phyloP scores from a whole-genome alignment of 495 filamentous ascomycete species.

The Durotheca rogersii region DNA sequence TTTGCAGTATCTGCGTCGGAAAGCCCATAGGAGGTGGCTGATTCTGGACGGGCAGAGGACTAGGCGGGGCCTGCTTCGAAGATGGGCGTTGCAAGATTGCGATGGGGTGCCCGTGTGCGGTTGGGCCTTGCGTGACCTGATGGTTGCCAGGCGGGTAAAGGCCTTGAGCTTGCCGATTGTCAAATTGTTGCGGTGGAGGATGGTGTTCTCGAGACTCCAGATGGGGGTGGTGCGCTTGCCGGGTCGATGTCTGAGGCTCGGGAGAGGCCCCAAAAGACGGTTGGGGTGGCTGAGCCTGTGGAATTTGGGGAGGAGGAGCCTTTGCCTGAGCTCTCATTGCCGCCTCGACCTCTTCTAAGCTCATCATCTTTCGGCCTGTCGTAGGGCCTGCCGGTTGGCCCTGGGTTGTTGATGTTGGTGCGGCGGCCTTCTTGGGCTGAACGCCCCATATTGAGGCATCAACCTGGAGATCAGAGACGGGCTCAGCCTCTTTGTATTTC shows the following conservation, averaged over 20 bases:
- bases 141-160: conserved; percentile 30
- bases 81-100: conserved; percentile 50
- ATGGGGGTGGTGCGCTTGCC: conserved; percentile 27
- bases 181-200: conserved; percentile 29
- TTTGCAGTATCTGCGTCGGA: conserved; percentile 59
- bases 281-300: conserved; percentile 33
- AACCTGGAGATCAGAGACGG: conserved; percentile 80
- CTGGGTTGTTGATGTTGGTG: conserved; percentile 32
- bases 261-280: conserved; percentile 19
- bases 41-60: conserved; percentile 39
- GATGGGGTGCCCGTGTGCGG: conserved; percentile 44
- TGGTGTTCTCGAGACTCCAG: conserved; percentile 30
- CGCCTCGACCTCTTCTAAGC: conserved; percentile 94
- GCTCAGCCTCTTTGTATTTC: conserved; percentile 71
- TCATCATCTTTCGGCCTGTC: conserved; percentile 81
- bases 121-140: conserved; percentile 20
- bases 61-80: conserved; percentile 38
- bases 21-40: conserved; percentile 48
- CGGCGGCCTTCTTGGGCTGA: conserved; percentile 58
- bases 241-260: conserved; percentile 35
- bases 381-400: conserved; percentile 30
- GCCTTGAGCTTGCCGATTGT: conserved; percentile 28
- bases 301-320: conserved; percentile 31
- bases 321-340: conserved; percentile 75
- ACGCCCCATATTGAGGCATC: conserved; percentile 92